Base-by-base conservation (phyloP, 73 alveolate species). In the Urostyla sp. region DNA sequence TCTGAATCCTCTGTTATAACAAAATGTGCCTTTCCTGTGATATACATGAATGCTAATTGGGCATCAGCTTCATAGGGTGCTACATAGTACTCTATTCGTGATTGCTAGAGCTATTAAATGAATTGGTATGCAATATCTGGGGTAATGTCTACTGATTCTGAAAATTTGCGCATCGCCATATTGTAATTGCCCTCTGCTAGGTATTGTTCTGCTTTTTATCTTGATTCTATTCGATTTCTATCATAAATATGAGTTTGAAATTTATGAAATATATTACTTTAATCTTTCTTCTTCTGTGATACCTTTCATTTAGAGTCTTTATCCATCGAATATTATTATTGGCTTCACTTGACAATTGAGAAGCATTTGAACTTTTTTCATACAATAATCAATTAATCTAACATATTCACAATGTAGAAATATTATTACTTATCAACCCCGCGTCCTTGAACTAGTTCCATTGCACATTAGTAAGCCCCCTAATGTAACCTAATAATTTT, bases 21-120 rank as follows among this genome's bases (percentile, higher is more conserved):
- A 34, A 94, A 86, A 50, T 90, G 92, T 32, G 89, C 93, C 52
- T 54, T 56, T 24, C 90, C 90, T 56, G 79, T 56, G 46, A 67
- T 78, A 75, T 89, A 91, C 69, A 96, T 72, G 90, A 90, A 94
- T 38, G 98, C 98, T 10, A 96, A 90, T 79, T 96, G 92, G 6
- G 99, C 95, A 89, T 96, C 99, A 11, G 99, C 97, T 78, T 96
- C 99, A 92, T 94, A 96, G 8, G 99, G 99, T 0, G 99, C 97
- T 0, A 96, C 94, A 16, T 87, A 87, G 55, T 90, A 88, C 76
- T 96, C 85, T 40, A 85, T 87, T 48, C 90, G 87, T 49, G 81
- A 52, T 23, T 67, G 79, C 72, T 81, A 90, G 30, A 96, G 84
- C 23, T 88, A 75, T 72, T 94, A 80, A 30, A 96, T 84, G 52